phyloP scores from a whole-genome alignment of 768 basidiomycete genomes.

The Psilocybe cyanescens region DNA sequence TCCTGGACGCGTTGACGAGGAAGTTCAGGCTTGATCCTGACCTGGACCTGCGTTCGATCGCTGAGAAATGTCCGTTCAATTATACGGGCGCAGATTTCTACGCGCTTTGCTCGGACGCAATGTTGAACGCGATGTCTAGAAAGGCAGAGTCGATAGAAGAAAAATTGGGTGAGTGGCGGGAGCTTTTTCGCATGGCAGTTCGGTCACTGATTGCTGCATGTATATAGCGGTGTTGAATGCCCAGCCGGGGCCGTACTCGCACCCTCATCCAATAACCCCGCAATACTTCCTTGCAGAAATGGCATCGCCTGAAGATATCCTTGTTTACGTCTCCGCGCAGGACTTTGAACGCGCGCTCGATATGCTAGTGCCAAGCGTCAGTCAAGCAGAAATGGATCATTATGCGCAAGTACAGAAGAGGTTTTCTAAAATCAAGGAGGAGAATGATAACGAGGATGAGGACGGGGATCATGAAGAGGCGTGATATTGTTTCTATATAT shows the following conservation, averaged over 20 bases:
- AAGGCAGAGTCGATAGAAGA: conserved; percentile 81
- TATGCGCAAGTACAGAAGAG: conserved; percentile 74
- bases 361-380: conserved; percentile 81
- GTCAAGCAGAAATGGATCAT: conserved; percentile 82
- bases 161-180: conserved; percentile 60
- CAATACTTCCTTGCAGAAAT: conserved; percentile 92
- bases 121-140: conserved; percentile 92
- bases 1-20: conserved; percentile 87
- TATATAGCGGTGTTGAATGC: conserved; percentile 53
- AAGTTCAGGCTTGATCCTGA: conserved; percentile 84
- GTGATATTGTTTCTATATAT: conserved; percentile 6
- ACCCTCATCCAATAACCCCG: conserved; percentile 76
- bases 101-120: conserved; percentile 94
- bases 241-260: conserved; percentile 39
- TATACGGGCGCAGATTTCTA: conserved; percentile 99
- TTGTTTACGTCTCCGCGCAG: conserved; percentile 69
- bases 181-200: too few species aligned
- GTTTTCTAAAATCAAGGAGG: conserved; percentile 49
- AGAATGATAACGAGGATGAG: background rate
- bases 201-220: background rate
- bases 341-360: conserved; percentile 81
- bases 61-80: conserved; percentile 83
- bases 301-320: conserved; percentile 67
- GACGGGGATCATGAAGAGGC: background rate
- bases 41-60: conserved; percentile 65